phyloP scores from a whole-genome alignment of 345 rosid species.

The Boechera stricta region DNA sequence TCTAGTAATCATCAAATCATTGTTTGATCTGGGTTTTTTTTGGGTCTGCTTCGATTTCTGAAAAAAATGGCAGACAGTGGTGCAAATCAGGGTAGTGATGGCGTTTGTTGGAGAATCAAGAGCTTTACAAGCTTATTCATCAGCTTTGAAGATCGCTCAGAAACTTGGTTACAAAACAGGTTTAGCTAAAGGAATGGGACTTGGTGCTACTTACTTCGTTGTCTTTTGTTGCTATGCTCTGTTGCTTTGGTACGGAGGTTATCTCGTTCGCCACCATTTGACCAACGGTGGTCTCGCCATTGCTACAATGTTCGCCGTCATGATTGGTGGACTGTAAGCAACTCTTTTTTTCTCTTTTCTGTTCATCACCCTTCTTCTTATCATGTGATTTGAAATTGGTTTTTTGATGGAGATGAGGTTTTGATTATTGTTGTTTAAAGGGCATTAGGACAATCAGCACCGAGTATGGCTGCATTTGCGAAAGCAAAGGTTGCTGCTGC shows the following conservation, averaged over 20 bases:
- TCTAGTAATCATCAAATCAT: neutral
- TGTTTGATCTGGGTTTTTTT: slow-evolving; percentile 44
- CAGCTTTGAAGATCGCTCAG: slow-evolving; percentile 77
- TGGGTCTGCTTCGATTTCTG: slow-evolving; percentile 36
- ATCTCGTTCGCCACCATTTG: slow-evolving; percentile 84
- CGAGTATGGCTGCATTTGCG: slow-evolving; percentile 90
- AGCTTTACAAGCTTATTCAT: slow-evolving; percentile 76
- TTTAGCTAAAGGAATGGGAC: slow-evolving; percentile 88
- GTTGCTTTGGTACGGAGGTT: slow-evolving; percentile 96
- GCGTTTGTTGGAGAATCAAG: slow-evolving; percentile 94
- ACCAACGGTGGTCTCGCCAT: slow-evolving; percentile 97
- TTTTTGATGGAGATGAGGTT: neutral
- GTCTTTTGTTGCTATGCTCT: slow-evolving; percentile 95
- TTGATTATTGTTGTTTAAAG: slow-evolving; percentile 47
- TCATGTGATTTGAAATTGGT: neutral
- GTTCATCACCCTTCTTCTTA: neutral
- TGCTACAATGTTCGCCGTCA: slow-evolving; percentile 95
- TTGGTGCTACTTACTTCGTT: slow-evolving; percentile 95
- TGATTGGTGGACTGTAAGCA: slow-evolving; percentile 96
- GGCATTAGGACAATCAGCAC: slow-evolving; percentile 91
- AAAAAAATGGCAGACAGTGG: slow-evolving; percentile 71
- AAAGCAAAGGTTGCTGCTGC: slow-evolving; percentile 97
- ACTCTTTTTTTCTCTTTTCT: slow-evolving; percentile 15
- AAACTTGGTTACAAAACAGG: slow-evolving; percentile 87
- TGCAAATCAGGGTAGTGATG: slow-evolving; percentile 87